Percentiles rank a stretch among this genome's conserved stretches.
phyloP scores from a whole-genome alignment of 768 basidiomycete species.

The Tricholomella constricta region DNA sequence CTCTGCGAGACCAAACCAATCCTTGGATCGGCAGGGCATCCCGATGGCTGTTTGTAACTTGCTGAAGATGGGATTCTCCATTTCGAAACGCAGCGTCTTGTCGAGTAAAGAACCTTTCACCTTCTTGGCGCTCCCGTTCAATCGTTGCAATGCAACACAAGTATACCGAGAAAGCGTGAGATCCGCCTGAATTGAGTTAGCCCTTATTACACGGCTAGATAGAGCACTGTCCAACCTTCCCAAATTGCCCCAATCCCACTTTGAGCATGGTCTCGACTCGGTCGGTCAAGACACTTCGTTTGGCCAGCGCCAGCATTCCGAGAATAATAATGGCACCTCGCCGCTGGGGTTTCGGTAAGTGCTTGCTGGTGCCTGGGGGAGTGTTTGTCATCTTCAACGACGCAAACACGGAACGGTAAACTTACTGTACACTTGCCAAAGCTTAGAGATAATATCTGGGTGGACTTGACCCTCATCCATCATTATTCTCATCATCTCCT shows the following conservation, averaged over 20 bases:
- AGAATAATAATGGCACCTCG: constrained; percentile 93
- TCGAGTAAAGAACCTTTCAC: constrained; percentile 93
- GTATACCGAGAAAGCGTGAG: constrained; percentile 91
- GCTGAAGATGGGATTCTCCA: constrained; percentile 84
- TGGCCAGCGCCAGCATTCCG: constrained; percentile 95
- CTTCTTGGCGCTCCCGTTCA: constrained; percentile 96
- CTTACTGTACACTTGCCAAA: constrained; percentile 97
- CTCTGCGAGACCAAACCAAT: constrained; percentile 97
- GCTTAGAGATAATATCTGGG: constrained; percentile 80
- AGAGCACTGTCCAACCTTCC: constrained; percentile 70
- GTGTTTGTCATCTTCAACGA: neutral
- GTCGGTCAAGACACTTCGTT: constrained; percentile 71
- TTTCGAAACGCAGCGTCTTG: constrained; percentile 82
- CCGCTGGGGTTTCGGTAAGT: constrained; percentile 82
- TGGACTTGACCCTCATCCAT: constrained; percentile 89
- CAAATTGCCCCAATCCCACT: constrained; percentile 82
- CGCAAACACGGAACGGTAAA: constrained; percentile 3
- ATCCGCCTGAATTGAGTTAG: constrained; percentile 58
- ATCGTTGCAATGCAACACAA: constrained; percentile 87
- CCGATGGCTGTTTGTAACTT: constrained; percentile 83
- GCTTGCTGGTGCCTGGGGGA: constrained; percentile 66
- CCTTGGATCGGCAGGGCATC: constrained; percentile 77
- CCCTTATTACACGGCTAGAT: no score
- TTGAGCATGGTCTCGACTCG: constrained; percentile 82
- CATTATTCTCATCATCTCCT: constrained; percentile 96